These are phyloP conservation scores for Cornus kousa DNA, from an alignment of 148 eudicot species.

Conservation along the genomic window DNA sequence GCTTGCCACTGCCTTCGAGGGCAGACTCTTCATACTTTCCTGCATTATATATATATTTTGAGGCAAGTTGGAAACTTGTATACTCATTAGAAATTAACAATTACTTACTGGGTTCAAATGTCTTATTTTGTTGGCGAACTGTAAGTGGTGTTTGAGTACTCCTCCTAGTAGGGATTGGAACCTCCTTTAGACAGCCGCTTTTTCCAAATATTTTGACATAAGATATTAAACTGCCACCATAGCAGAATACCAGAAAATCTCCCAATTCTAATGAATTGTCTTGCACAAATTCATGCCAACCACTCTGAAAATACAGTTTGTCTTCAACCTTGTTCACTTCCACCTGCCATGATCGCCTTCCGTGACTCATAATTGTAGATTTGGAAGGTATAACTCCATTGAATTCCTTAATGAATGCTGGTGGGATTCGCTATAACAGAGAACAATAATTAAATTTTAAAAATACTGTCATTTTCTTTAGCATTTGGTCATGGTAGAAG, in stretches of 20 bases:
- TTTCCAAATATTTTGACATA: conserved; percentile 1
- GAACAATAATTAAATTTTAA: background rate
- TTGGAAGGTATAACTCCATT: background rate
- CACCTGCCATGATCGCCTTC: conserved; percentile 6
- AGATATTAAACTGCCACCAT: background rate
- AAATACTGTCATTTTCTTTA: no score
- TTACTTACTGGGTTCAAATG: no score
- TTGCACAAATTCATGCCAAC: conserved; percentile 10
- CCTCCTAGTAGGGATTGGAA: no score
- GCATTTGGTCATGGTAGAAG: no score
- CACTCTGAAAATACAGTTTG: background rate
- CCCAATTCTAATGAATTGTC: conserved; percentile 5
- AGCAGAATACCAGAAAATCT: conserved; percentile 7
- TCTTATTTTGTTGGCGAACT: no score
- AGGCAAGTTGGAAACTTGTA: no score
- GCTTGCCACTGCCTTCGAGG: background rate
- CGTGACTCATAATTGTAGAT: background rate
- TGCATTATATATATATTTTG: background rate
- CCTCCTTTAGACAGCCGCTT: conserved; percentile 7
- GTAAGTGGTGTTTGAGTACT: no score
- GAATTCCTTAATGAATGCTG: background rate
- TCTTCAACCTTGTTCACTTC: background rate
- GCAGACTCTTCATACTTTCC: background rate
- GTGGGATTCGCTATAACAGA: conserved; percentile 6
- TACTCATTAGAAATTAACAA: no score